A percentile compares a stretch with the other conserved stretches of the same genome.
Evolutionary conservation across 345 rosid genomes (phyloP).

Genomic region (Turnera subulata): DNA sequence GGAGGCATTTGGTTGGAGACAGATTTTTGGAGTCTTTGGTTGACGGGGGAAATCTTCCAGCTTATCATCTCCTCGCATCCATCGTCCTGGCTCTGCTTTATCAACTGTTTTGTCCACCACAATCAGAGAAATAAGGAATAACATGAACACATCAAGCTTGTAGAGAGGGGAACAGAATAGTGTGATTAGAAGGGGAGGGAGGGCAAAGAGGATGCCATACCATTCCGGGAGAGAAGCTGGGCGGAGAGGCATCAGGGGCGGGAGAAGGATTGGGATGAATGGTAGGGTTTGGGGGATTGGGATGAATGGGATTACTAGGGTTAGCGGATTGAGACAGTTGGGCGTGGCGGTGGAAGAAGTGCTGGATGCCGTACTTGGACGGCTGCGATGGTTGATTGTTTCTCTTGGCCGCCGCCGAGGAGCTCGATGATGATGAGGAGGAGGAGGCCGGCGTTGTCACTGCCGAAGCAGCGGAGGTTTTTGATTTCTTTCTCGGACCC

Average conservation of each 20-base stretch:
- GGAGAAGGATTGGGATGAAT: constrained; percentile 3
- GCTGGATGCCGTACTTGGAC: constrained; percentile 14
- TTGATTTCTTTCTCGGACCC: constrained; percentile 5
- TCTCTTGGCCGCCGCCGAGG: neutral
- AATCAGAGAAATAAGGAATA: too few relatives aligned
- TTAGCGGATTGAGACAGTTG: neutral
- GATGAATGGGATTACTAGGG: neutral
- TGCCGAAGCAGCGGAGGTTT: neutral
- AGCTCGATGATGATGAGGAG: neutral
- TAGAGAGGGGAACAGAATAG: too few relatives aligned
- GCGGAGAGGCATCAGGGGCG: constrained; percentile 36
- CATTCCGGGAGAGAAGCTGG: constrained; percentile 91
- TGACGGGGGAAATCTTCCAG: constrained; percentile 95
- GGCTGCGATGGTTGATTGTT: constrained; percentile 8
- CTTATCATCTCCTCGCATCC: constrained; percentile 65
- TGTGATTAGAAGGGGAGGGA: too few relatives aligned
- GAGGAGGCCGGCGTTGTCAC: neutral
- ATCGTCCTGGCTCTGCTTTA: constrained; percentile 93
- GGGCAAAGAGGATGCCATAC: constrained; percentile 22
- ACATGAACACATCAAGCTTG: too few relatives aligned
- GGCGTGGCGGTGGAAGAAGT: constrained; percentile 11
- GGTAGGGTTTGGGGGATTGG: constrained; percentile 3
- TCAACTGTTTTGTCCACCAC: too few relatives aligned
- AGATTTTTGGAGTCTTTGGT: constrained; percentile 60
- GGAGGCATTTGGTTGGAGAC: constrained; percentile 55